A percentile compares a stretch with the other conserved stretches of the same genome.
Conservation (phyloP, 805 yeast species). For the Ogataea parapolymorpha region DNA sequence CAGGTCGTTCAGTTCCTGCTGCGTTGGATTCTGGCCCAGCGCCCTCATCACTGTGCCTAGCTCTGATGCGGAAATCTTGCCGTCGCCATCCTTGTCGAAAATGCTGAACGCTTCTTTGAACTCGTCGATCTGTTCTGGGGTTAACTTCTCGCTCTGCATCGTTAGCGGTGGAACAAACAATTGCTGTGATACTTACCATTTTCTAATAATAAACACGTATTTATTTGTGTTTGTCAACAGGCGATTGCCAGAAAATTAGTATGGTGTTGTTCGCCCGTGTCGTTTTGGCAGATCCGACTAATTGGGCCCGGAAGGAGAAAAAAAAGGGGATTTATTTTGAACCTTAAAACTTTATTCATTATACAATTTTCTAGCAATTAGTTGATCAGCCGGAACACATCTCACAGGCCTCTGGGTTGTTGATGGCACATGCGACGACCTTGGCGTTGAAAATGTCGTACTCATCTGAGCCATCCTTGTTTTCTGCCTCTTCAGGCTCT, state of each 20-base stretch:
- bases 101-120: slow-evolving; percentile 97
- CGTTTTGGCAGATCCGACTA: neutral
- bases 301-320: neutral
- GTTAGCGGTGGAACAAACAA: slow-evolving; percentile 1
- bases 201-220: slow-evolving; percentile 4
- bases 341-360: slow-evolving; percentile 1
- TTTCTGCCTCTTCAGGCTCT: slow-evolving; percentile 5
- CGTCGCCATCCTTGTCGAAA: slow-evolving; percentile 95
- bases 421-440: slow-evolving; percentile 94
- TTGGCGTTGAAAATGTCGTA: slow-evolving; percentile 87
- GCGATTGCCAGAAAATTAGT: slow-evolving; percentile 4
- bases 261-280: neutral
- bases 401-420: slow-evolving; percentile 95
- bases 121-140: slow-evolving; percentile 94
- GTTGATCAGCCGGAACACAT: slow-evolving; percentile 89
- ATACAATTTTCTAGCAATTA: slow-evolving; percentile 5
- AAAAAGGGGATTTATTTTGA: neutral
- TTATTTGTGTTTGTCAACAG: slow-evolving; percentile 4
- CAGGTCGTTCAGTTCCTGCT: slow-evolving; percentile 92
- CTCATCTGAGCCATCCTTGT: slow-evolving; percentile 37
- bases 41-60: slow-evolving; percentile 98
- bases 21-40: slow-evolving; percentile 96
- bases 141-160: slow-evolving; percentile 75
- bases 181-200: slow-evolving; percentile 8
- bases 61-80: slow-evolving; percentile 93